Base-by-base conservation (phyloP, 2,329 filamentous ascomycete genomes). In the Sarocladiaceae sp. region DNA sequence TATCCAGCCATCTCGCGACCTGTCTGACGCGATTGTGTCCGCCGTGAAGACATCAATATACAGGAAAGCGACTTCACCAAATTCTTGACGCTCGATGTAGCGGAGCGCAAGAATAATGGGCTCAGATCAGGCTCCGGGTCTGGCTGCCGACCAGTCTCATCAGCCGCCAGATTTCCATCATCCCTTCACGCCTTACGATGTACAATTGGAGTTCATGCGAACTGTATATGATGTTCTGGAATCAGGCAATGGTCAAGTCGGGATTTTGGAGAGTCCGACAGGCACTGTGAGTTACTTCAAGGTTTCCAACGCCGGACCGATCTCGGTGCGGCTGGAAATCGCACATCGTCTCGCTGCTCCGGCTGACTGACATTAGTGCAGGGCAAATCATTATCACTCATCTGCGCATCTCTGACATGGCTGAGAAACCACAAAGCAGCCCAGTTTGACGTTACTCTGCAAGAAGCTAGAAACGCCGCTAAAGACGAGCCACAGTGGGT, bases 191-290 rank as follows among this genome's bases (percentile, higher is more conserved):
- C 90, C 90, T 1, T 96, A 96, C 62, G 76, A 85, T 43, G 93
- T 95, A 33, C 90, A 96, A 57, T 73, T 83, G 34, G 72, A 91
- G 53, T 94, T 96, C 58, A 96, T 96, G 90, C 80, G 74, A 52
- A 77, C 84, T 1, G 74, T 93, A 4, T 95, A 95, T 58, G 67
- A 79, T 41, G 87, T 88, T 48, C 76, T 95, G 20, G 82, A 94
- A 53, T 57, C 57, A 19, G 76, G 77, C 4, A 63, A 84, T 33
- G 83, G 86, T 7, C 87, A 90, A 57, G 73, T 95, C 37, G 90
- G 87, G 23, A 89, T 96, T 33, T 82, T 96, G 35, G 90, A 96
- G 59, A 95, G 88, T 35, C 90, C 90, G n/a, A 96, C 90, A 33
- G 90, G 90, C 62, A 85, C 80, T 50, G 74, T 76, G 58, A 51